Base-by-base conservation (phyloP, 1,139 yeast genomes). In the Zygoascus sp. region DNA sequence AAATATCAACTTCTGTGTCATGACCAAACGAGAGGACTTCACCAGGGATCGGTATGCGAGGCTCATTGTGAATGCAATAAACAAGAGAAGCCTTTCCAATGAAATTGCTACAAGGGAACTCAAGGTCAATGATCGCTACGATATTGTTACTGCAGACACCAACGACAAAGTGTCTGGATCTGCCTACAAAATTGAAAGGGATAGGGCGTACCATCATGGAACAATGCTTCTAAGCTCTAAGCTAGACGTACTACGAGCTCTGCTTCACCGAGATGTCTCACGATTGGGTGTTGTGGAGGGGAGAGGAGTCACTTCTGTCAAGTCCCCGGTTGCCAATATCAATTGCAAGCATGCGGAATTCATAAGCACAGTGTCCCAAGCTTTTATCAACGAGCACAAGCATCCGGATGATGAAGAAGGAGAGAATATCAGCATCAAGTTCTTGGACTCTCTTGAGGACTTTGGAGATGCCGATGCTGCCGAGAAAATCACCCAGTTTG, bases 201-300 rank as follows among this genome's bases (percentile, higher is more conserved):
- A 95, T 0, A 80, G 80, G 56, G 83, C 96, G 2, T 84, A 90
- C 56, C 98, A 94, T 62, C 99, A 94, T 66, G 98, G 97, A 0
- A 94, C 99, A 0, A 88, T 94, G 97, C 71, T 94, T 10, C 69
- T 94, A 16, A 69, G 77, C 47, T 81, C 95, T 49, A 71, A 80
- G 42, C 67, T 94, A 25, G 74, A 73, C 21, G 67, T 74, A 1
- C 69, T 92, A 51, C 71, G 80, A 1, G 70, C 78, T 22, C 62
- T 88, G 10, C 68, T 92, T 49, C 75, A 75, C 47, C 65, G 84
- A 15, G 73, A 72, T 36, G 66, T 66, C 9, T 57, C 65, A 1
- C 59, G 66, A n/a, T 64, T 73, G 35, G 79, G 83, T 0, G 54
- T 58, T 0, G 76, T 80, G 37, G 75, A 71, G 21, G 80, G 90